These are phyloP conservation scores for Stentor coeruleus DNA, from an alignment of 73 alveolate species.

Conservation along the genomic window DNA sequence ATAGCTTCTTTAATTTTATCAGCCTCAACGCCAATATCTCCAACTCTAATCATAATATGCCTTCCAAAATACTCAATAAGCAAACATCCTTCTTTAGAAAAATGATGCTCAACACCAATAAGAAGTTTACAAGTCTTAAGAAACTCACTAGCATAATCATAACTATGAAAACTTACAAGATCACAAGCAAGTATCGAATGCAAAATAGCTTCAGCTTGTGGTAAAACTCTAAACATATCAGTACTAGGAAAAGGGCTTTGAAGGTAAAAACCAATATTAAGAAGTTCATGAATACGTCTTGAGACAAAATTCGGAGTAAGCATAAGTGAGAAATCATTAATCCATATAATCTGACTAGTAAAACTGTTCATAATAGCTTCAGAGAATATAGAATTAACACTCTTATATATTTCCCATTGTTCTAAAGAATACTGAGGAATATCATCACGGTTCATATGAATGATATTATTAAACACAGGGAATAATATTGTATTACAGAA, in stretches of 20 bases:
- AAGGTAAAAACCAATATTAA: constrained; percentile 44
- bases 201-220: constrained; percentile 44
- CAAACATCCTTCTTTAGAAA: constrained; percentile 72
- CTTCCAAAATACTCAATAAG: constrained; percentile 76
- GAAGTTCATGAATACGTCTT: constrained; percentile 21
- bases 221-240: constrained; percentile 40
- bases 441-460: background rate
- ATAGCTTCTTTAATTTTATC: constrained; percentile 52
- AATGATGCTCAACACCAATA: constrained; percentile 65
- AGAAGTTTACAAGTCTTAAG: constrained; percentile 58
- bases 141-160: constrained; percentile 79
- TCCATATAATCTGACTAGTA: constrained; percentile 45
- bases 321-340: constrained; percentile 49
- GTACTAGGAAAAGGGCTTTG: constrained; percentile 63
- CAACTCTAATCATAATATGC: constrained; percentile 64
- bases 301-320: constrained; percentile 46
- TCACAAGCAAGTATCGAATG: constrained; percentile 61
- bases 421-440: constrained; percentile 18
- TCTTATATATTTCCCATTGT: constrained; percentile 23
- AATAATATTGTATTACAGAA: constrained; percentile 1
- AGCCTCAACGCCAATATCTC: constrained; percentile 69
- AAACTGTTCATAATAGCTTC: constrained; percentile 15
- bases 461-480: constrained; percentile 2
- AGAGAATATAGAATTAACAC: constrained; percentile 1
- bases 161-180: constrained; percentile 78